These are phyloP conservation scores for Dryas drummondii DNA, from an alignment of 306 rosid genomes.

Conservation along the genomic window DNA sequence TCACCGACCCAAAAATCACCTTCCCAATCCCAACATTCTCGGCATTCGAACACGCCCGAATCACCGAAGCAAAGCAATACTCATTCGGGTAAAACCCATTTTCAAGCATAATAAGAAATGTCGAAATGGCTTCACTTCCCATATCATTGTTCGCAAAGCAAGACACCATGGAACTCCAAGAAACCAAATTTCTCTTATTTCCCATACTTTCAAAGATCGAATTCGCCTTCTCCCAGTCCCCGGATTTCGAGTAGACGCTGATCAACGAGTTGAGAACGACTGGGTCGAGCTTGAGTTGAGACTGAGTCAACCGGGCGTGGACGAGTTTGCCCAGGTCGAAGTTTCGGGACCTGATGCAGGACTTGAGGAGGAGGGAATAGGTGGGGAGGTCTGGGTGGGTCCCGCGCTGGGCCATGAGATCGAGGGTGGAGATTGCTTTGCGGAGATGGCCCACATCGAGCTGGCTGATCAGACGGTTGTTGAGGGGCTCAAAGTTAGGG, in stretches of 20 bases:
- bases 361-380: constrained; percentile 30
- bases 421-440: constrained; percentile 27
- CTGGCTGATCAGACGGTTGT: constrained; percentile 10
- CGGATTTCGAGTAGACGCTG: constrained; percentile 26
- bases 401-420: constrained; percentile 13
- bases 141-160: constrained; percentile 25
- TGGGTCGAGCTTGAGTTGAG: constrained; percentile 9
- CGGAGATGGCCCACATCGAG: constrained; percentile 17
- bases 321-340: constrained; percentile 22
- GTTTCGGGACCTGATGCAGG: constrained; percentile 28
- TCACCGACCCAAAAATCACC: constrained; percentile 13
- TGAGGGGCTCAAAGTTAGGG: constrained; percentile 1
- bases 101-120: constrained; percentile 3
- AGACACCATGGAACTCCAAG: constrained; percentile 28
- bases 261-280: constrained; percentile 15
- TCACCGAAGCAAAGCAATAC: constrained; percentile 23
- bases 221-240: background rate
- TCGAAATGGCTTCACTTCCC: background rate
- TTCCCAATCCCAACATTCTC: background rate
- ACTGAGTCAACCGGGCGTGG: constrained; percentile 2
- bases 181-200: constrained; percentile 12
- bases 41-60: constrained; percentile 16
- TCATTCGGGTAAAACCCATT: constrained; percentile 11
- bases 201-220: constrained; percentile 10
- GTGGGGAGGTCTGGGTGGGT: constrained; percentile 18